Conservation (phyloP, 805 yeast species). For the Monosporozyma yasuniensis region DNA sequence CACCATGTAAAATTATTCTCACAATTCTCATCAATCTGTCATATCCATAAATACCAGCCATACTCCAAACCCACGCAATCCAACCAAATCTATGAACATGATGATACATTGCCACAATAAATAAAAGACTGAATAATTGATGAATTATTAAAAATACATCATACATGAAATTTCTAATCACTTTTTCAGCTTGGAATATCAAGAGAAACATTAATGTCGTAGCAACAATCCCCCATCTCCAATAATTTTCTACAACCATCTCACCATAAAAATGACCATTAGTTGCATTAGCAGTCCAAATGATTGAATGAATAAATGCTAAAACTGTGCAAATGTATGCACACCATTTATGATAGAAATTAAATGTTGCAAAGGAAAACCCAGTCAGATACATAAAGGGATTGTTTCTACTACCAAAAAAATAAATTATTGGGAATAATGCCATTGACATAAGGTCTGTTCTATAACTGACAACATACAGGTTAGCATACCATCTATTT, state of each 20-base stretch:
- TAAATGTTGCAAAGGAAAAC: slow-evolving; percentile 50
- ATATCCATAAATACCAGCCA: slow-evolving; percentile 40
- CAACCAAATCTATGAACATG: slow-evolving; percentile 49
- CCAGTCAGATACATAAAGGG: slow-evolving; percentile 56
- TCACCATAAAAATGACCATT: slow-evolving; percentile 31
- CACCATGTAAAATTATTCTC: slow-evolving; percentile 30
- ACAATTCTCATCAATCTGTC: slow-evolving; percentile 42
- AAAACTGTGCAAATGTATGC: slow-evolving; percentile 45
- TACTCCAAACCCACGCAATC: slow-evolving; percentile 41
- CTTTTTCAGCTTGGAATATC: slow-evolving; percentile 40
- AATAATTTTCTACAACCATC: slow-evolving; percentile 39
- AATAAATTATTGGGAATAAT: slow-evolving; percentile 46
- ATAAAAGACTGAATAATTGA: slow-evolving; percentile 43
- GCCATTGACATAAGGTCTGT: slow-evolving; percentile 44
- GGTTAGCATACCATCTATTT: slow-evolving; percentile 27
- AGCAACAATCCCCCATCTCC: slow-evolving; percentile 41
- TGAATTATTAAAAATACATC: slow-evolving; percentile 54
- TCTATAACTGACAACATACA: slow-evolving; percentile 44
- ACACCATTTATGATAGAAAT: slow-evolving; percentile 57
- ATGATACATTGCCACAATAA: slow-evolving; percentile 47
- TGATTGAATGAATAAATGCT: slow-evolving; percentile 46
- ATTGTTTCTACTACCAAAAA: slow-evolving; percentile 69
- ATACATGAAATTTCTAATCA: slow-evolving; percentile 47
- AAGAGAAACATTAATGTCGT: slow-evolving; percentile 37
- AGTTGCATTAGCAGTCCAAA: slow-evolving; percentile 42